Percentiles rank a stretch among this genome's conserved stretches.
Conservation (phyloP, 176 grass and related monocot genomes). For the Rhynchospora breviuscula region DNA sequence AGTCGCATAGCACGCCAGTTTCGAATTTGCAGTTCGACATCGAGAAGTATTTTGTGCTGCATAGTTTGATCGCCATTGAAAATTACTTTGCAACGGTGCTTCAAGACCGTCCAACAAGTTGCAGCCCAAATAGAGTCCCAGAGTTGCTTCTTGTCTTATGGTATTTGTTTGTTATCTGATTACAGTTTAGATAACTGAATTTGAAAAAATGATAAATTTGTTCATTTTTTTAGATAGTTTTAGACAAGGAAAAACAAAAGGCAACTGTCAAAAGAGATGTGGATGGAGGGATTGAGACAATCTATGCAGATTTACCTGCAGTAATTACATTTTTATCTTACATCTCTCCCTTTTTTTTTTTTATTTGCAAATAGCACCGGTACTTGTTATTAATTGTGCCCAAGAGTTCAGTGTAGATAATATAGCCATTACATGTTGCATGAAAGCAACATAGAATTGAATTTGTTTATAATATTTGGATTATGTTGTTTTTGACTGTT, state of each 20-base stretch:
- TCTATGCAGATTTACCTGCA: conserved; percentile 74
- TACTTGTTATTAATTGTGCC: neutral
- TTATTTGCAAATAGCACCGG: conserved; percentile 12
- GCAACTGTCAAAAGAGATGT: conserved; percentile 77
- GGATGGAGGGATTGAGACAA: conserved; percentile 67
- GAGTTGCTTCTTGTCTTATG: no score
- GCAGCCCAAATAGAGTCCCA: no score
- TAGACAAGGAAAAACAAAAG: conserved; percentile 70
- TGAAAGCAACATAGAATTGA: neutral
- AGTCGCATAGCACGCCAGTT: no score
- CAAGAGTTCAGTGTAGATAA: neutral
- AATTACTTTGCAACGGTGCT: no score
- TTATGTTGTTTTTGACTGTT: neutral
- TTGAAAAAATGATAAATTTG: conserved; percentile 17
- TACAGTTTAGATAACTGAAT: neutral
- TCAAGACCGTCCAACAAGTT: no score
- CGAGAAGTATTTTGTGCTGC: no score
- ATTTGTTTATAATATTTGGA: neutral
- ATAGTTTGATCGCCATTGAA: no score
- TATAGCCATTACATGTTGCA: neutral
- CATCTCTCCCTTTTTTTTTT: neutral
- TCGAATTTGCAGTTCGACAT: no score
- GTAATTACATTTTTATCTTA: conserved; percentile 58
- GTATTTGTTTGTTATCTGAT: neutral
- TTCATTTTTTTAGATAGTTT: conserved; percentile 45